Conservation (phyloP, 306 rosid species). For the Ziziphus jujuba region DNA sequence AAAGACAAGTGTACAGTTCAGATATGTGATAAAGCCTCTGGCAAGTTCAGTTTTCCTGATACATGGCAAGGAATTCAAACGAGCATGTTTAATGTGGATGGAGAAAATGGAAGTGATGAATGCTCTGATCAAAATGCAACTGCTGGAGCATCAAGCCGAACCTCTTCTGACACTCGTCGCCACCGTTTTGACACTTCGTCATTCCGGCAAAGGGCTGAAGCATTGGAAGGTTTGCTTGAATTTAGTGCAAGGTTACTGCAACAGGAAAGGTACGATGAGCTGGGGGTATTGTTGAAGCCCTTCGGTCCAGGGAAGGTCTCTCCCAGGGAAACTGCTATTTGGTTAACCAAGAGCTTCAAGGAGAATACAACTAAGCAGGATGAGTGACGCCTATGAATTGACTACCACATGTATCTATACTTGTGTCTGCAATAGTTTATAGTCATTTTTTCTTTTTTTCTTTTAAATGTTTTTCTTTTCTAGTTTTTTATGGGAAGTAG, state of each 20-base stretch:
- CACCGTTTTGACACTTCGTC: slow-evolving; percentile 80
- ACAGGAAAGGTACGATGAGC: slow-evolving; percentile 87
- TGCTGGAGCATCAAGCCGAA: slow-evolving; percentile 86
- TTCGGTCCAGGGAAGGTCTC: slow-evolving; percentile 96
- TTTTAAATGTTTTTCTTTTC: slow-evolving; percentile 15
- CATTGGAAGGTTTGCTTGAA: slow-evolving; percentile 95
- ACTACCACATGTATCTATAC: slow-evolving; percentile 27
- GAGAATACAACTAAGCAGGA: slow-evolving; percentile 62
- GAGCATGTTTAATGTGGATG: slow-evolving; percentile 50
- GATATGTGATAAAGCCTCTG: slow-evolving; percentile 48
- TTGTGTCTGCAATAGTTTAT: slow-evolving; percentile 20
- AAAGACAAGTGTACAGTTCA: slow-evolving; percentile 91
- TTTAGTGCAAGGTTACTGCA: slow-evolving; percentile 94
- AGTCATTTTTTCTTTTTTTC: slow-evolving; percentile 26
- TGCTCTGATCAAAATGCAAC: slow-evolving; percentile 91
- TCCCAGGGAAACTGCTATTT: slow-evolving; percentile 97
- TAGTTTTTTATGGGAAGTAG: slow-evolving; percentile 32
- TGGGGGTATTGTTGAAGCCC: slow-evolving; percentile 93
- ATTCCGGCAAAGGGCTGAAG: slow-evolving; percentile 89
- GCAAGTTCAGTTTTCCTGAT: slow-evolving; percentile 40
- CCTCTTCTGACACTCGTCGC: slow-evolving; percentile 66
- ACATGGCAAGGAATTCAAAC: slow-evolving; percentile 72
- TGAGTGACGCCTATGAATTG: slow-evolving; percentile 31
- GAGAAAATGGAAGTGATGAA: slow-evolving; percentile 51
- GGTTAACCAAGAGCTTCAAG: slow-evolving; percentile 97